phyloP scores from a whole-genome alignment of 768 basidiomycete species.

The Suillus subalutaceus region DNA sequence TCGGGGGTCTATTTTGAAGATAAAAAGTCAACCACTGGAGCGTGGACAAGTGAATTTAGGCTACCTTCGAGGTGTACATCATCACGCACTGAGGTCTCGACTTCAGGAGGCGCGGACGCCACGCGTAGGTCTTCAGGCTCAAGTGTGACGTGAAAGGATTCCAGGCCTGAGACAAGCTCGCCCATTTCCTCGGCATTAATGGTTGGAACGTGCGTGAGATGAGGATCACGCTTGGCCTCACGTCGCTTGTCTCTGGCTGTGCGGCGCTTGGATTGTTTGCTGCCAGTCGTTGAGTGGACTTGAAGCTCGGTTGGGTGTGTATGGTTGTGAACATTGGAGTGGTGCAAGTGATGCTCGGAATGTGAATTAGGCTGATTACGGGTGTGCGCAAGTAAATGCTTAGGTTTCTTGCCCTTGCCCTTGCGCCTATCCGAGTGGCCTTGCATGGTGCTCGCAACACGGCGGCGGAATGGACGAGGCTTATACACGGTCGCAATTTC shows the following conservation, averaged over 20 bases:
- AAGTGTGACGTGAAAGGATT: conserved; percentile 37
- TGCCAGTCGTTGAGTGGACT: conserved; percentile 13
- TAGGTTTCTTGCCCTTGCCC: conserved; percentile 35
- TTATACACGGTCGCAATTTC: conserved; percentile 76
- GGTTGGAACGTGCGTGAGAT: conserved; percentile 23
- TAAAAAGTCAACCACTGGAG: neutral
- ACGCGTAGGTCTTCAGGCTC: conserved; percentile 18
- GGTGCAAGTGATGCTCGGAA: conserved; percentile 10
- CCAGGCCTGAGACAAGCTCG: conserved; percentile 35
- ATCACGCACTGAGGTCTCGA: conserved; percentile 25
- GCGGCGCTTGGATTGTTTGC: conserved; percentile 40
- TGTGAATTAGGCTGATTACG: conserved; percentile 21
- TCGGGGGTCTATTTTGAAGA: neutral
- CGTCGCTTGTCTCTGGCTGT: conserved; percentile 53
- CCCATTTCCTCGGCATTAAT: conserved; percentile 4
- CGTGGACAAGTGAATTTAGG: neutral
- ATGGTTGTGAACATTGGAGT: neutral
- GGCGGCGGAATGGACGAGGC: conserved; percentile 63
- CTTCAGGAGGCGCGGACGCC: conserved; percentile 16
- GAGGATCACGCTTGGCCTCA: conserved; percentile 43
- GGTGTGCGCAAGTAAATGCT: conserved; percentile 26
- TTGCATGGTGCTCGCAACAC: conserved; percentile 30
- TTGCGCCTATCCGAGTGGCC: conserved; percentile 17
- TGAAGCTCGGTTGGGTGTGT: neutral
- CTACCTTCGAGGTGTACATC: conserved; percentile 7